Percentiles rank a stretch among this genome's conserved stretches.
These are phyloP conservation scores for Pestalotiopsis sp. DNA, from an alignment of 2,329 filamentous ascomycete genomes.

Conservation along the genomic window DNA sequence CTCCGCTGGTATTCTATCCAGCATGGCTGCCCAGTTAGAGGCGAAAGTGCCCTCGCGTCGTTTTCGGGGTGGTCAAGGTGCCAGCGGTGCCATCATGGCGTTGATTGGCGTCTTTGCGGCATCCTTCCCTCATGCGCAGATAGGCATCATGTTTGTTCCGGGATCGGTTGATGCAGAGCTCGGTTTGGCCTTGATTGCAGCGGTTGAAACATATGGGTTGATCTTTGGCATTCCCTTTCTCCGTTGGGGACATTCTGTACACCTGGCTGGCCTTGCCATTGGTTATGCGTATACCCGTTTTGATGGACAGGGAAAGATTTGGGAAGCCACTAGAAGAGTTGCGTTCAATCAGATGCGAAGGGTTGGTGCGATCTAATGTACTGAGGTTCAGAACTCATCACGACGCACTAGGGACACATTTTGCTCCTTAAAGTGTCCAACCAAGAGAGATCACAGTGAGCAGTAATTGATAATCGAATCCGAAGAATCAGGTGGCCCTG, in stretches of 20 bases:
- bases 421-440: too few species aligned
- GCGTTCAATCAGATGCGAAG: conserved; percentile 25
- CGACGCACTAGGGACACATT: too few species aligned
- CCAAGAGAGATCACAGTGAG: too few species aligned
- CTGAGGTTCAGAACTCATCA: too few species aligned
- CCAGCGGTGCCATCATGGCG: conserved; percentile 29
- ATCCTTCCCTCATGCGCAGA: conserved; percentile 17
- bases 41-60: conserved; percentile 20
- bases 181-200: conserved; percentile 16
- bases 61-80: conserved; percentile 16
- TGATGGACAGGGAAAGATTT: conserved; percentile 23
- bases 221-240: conserved; percentile 22
- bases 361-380: conserved; percentile 19
- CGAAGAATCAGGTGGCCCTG: too few species aligned
- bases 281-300: conserved; percentile 26
- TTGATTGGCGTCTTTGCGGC: conserved; percentile 24
- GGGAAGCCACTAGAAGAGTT: conserved; percentile 24
- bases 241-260: conserved; percentile 21
- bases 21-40: conserved; percentile 23
- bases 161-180: conserved; percentile 17
- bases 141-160: conserved; percentile 25
- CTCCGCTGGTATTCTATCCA: conserved; percentile 26
- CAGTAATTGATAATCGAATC: too few species aligned
- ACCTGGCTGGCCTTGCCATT: conserved; percentile 25
- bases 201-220: conserved; percentile 26